Conservation (phyloP, 768 basidiomycete species). For the Podaxis sp. region DNA sequence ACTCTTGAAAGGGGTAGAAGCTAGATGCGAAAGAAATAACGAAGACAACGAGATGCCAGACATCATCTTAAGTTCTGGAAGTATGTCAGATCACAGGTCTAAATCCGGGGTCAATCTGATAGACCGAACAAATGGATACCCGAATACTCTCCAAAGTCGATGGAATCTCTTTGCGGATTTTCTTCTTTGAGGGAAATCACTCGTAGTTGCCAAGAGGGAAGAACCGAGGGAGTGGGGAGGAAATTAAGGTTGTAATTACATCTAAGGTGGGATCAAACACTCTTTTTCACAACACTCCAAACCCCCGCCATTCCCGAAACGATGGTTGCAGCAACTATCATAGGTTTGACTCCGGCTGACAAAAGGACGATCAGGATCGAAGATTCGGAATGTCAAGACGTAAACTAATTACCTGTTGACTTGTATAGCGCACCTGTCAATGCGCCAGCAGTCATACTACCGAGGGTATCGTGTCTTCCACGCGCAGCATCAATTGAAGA, state of each 20-base stretch:
- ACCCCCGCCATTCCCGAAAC: slow-evolving; percentile 87
- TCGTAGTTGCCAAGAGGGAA: slow-evolving; percentile 38
- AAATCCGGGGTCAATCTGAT: slow-evolving; percentile 39
- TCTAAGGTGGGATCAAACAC: slow-evolving; percentile 56
- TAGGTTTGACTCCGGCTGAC: slow-evolving; percentile 88
- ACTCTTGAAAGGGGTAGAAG: slow-evolving; percentile 24
- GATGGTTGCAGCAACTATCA: slow-evolving; percentile 82
- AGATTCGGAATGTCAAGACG: slow-evolving; percentile 28
- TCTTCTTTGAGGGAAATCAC: slow-evolving; percentile 34
- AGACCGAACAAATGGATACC: slow-evolving; percentile 36
- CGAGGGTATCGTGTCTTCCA: slow-evolving; percentile 87
- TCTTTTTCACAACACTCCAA: slow-evolving; percentile 95
- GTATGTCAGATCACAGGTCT: slow-evolving; percentile 39
- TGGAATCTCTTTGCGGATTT: slow-evolving; percentile 22
- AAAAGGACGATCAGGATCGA: slow-evolving; percentile 33
- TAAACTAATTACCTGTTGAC: slow-evolving; percentile 73
- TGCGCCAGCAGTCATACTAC: slow-evolving; percentile 90
- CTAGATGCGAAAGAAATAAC: slow-evolving; percentile 11
- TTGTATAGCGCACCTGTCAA: slow-evolving; percentile 90
- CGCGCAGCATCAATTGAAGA: slow-evolving; percentile 86
- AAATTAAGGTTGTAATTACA: slow-evolving; percentile 50
- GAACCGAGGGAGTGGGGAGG: slow-evolving; percentile 37
- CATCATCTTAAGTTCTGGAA: slow-evolving; percentile 43
- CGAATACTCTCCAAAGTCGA: slow-evolving; percentile 21
- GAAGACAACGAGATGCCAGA: slow-evolving; percentile 28